Evolutionary conservation across 2,329 filamentous ascomycete genomes (phyloP), one percentile per base, ranked within the genome.

Genomic region (Microascus cirrosus): DNA sequence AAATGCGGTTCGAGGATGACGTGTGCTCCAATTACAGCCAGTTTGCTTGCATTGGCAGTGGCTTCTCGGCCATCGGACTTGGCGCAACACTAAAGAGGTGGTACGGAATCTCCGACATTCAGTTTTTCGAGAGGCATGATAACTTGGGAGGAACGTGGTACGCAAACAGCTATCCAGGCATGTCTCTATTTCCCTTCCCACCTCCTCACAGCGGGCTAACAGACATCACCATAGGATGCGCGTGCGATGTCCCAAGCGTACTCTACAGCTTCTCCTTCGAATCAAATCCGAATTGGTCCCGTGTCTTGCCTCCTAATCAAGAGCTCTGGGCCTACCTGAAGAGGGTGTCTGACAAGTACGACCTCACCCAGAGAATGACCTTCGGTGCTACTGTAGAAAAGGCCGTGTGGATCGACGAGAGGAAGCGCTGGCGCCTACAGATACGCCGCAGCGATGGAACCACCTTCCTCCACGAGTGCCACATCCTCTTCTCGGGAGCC

Each of bases 61-160:
- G 84, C 13, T 79, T 83, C 63, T 83, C 82, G 0, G 84, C 77
- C 22, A 83, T 87, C 58, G 81, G 79, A 2, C 77, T 85, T 64
- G 83, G 78, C 8, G 82, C 79, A 50, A 77, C 78, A 25, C 67
- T 87, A 56, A 80, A 82, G 63, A 71, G 80, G 20, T 76, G 77
- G 66, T 75, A 85, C 50, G 76, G 75, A 34, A 82, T 82, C 57
- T 76, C 78, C 60, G 81, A 85, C 60, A 77, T 86, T 62, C 72
- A 73, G 32, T 75, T 87, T 64, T 86, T 85, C 60, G 84, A 87
- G 25, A 73, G 79, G 13, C 73, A 82, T 60, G 69, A 73, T 3
- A 76, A 77, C 2, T 73, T 85, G 51, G 84, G 84, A 35, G 84
- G 84, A 8, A 86, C 83, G 1, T 87, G 84, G 84, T 77, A 76